Conservation (phyloP, 148 eudicot genomes). For the Vaccinium myrtillus region DNA sequence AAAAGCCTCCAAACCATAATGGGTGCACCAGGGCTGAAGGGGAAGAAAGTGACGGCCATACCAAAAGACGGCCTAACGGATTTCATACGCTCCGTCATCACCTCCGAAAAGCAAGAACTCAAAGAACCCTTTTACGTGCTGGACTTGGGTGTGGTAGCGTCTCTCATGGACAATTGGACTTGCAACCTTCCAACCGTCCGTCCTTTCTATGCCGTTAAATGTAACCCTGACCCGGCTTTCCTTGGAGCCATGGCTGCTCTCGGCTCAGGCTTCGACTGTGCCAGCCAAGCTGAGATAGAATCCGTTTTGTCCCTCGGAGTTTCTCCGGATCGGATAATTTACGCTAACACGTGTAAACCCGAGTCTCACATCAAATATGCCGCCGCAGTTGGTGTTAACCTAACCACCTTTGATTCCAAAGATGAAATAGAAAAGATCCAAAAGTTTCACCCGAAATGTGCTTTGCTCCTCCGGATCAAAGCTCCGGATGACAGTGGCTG, state of each 20-base stretch:
- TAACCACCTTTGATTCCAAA: conserved; percentile 23
- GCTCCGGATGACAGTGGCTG: conserved; percentile 21
- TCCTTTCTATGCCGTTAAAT: conserved; percentile 32
- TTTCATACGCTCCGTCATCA: not conserved
- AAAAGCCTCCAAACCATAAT: not conserved
- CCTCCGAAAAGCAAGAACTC: not conserved
- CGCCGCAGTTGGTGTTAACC: conserved; percentile 23
- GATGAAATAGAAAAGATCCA: conserved; percentile 21
- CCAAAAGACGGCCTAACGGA: not conserved
- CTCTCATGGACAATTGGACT: conserved; percentile 22
- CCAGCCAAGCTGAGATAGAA: conserved; percentile 28
- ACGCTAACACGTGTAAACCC: conserved; percentile 22
- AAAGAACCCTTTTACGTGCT: conserved; percentile 26
- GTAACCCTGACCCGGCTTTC: conserved; percentile 21
- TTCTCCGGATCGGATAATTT: conserved; percentile 21
- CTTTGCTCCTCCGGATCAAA: conserved; percentile 26
- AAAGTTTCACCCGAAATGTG: conserved; percentile 22
- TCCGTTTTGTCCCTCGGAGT: conserved; percentile 25
- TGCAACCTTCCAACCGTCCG: conserved; percentile 17
- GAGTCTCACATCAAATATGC: conserved; percentile 27
- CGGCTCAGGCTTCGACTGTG: conserved; percentile 26
- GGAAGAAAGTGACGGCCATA: not conserved
- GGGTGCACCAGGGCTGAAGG: conserved; percentile 3
- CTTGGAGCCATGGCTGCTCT: conserved; percentile 22
- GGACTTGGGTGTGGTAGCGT: conserved; percentile 19